Percentiles rank a stretch among this genome's conserved stretches.
phyloP scores from a whole-genome alignment of 208 protist genomes.

The Wallacemonas collosoma region DNA sequence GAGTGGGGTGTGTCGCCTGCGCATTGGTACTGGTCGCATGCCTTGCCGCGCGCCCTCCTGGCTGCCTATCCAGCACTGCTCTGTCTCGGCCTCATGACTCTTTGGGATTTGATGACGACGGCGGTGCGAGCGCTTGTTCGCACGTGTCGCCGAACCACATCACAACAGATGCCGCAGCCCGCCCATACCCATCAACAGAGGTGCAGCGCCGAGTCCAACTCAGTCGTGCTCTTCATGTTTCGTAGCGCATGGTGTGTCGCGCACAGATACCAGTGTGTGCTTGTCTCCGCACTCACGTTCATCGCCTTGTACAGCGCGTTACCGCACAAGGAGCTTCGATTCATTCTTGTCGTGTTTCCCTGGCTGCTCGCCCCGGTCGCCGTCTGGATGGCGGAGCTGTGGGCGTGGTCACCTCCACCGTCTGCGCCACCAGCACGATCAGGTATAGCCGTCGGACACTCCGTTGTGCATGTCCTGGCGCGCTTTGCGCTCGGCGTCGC shows the following conservation, averaged over 20 bases:
- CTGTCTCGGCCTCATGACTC: conserved; percentile 9
- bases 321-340: conserved; percentile 95
- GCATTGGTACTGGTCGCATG: conserved; percentile 88
- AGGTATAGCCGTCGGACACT: not conserved
- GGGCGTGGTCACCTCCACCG: not conserved
- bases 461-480: not conserved
- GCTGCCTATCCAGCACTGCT: conserved; percentile 33
- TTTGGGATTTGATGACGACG: conserved; percentile 4
- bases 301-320: conserved; percentile 83
- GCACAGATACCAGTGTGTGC: conserved; percentile 5
- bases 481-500: conserved; percentile 3
- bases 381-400: conserved; percentile 14
- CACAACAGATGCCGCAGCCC: too few relatives aligned
- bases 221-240: not conserved
- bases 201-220: not conserved
- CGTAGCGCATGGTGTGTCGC: conserved; percentile 8
- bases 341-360: conserved; percentile 91
- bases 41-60: conserved; percentile 78
- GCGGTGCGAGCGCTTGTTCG: too few relatives aligned
- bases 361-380: conserved; percentile 72
- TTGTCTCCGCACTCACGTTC: conserved; percentile 55
- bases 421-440: not conserved
- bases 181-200: too few relatives aligned
- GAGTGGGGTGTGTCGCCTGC: conserved; percentile 82
- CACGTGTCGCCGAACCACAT: too few relatives aligned